Evolutionary conservation across 2,329 filamentous ascomycete species (phyloP).

Genomic region (Ustilaginoidea virens): DNA sequence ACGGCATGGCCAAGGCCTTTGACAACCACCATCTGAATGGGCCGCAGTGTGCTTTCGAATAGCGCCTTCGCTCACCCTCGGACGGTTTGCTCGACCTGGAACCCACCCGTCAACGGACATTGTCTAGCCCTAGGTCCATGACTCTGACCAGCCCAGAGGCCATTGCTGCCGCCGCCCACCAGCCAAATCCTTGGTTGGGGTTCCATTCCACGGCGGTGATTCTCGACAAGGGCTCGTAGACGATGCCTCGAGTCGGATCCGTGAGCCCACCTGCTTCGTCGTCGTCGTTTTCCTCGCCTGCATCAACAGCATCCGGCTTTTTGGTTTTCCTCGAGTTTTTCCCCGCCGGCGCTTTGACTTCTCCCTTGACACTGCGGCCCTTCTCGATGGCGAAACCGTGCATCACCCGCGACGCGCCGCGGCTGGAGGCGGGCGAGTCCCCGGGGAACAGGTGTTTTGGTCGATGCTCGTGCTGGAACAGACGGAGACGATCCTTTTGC

Average conservation of each 20-base stretch:
- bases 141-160: conserved; percentile 51
- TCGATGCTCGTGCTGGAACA: conserved; percentile 40
- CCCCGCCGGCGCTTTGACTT: conserved; percentile 20
- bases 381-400: conserved; percentile 35
- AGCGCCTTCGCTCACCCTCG: too few relatives aligned
- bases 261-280: conserved; percentile 16
- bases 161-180: conserved; percentile 51
- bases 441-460: conserved; percentile 15
- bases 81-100: too few relatives aligned
- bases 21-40: conserved; percentile 60
- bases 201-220: conserved; percentile 53
- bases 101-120: too few relatives aligned
- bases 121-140: conserved; percentile 46
- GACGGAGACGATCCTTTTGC: conserved; percentile 17
- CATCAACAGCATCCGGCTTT: conserved; percentile 13
- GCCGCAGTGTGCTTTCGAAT: conserved; percentile 29
- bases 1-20: conserved; percentile 70
- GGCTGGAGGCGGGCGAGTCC: conserved; percentile 13
- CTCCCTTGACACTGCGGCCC: conserved; percentile 29
- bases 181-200: conserved; percentile 47
- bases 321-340: conserved; percentile 22
- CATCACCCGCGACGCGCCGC: conserved; percentile 34
- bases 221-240: conserved; percentile 48
- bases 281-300: conserved; percentile 14
- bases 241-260: conserved; percentile 27